Evolutionary conservation across 23 red algal species (phyloP).

Genomic region (Gracilaria gracilis): DNA sequence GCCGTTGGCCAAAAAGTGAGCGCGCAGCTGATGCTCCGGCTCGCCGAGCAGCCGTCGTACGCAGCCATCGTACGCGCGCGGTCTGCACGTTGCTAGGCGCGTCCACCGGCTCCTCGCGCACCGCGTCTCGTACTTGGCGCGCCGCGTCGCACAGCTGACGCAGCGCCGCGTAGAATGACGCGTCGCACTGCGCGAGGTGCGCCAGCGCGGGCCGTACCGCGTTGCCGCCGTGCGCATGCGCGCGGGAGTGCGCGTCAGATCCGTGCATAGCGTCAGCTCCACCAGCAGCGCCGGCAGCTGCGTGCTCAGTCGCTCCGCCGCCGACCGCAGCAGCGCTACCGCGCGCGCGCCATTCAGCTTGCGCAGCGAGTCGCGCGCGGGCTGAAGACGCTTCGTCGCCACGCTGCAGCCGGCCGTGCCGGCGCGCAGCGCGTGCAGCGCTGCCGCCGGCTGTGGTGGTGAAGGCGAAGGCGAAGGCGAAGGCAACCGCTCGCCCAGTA

Average conservation of each 20-base stretch:
- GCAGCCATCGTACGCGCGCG: too few species aligned
- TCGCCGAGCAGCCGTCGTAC: not conserved
- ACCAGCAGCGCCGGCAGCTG: not conserved
- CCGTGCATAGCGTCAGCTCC: not conserved
- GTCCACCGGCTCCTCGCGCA: not conserved
- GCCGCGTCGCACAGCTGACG: not conserved
- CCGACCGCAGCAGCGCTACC: not conserved
- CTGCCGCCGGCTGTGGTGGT: not conserved
- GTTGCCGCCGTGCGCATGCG: not conserved
- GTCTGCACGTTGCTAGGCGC: not conserved
- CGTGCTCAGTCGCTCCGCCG: not conserved
- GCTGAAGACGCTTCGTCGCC: not conserved
- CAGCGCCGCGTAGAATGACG: not conserved
- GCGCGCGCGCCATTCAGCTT: not conserved
- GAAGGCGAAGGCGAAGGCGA: too few species aligned
- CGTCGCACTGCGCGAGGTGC: not conserved
- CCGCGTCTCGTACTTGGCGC: not conserved
- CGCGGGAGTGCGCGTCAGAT: not conserved
- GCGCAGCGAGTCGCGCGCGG: not conserved
- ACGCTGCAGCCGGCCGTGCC: not conserved
- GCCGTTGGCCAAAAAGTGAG: not conserved
- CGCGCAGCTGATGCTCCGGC: not conserved
- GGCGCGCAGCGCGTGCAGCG: conserved; percentile 6
- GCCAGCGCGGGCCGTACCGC: too few species aligned
- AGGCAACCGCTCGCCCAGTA: too few species aligned